Base-by-base conservation (phyloP, 1,284 basidiomycete genomes). In the Cryptococcus sp. region DNA sequence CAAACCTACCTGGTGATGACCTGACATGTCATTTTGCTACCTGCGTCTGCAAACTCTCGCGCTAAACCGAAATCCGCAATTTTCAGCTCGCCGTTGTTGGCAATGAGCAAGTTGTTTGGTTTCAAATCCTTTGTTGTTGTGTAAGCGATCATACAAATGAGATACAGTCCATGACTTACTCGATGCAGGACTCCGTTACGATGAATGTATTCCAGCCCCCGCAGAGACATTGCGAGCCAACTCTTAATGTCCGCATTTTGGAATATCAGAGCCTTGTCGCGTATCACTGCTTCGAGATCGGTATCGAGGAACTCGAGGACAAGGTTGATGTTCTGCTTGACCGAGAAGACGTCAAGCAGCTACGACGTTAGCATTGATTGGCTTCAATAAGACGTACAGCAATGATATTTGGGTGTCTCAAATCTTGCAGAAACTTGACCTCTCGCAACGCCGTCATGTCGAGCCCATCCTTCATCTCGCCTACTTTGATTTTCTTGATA, bases 61-160 rank as follows among this genome's bases (percentile, higher is more conserved):
- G 96, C 96, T 8, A 99, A 85, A 85, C 96, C 96, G 76, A 99
- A 99, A 86, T 99, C 96, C 23, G 96, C 96, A 62, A 99, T 86
- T 79, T 99, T 99, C 62, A 99, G 87, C 57, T 92, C 87, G 0
- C 96, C 96, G 50, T 90, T 84, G 0, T 89, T 86, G 0, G 92
- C 86, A 56, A 99, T 91, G 66, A 99, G 86, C 81, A 99, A 84
- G 80, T 99, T 99, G 80, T 98, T 99, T 3, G 96, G 95, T 77
- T 99, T 99, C 67, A 99, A 79, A 83, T 99, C 96, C 93, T 96
- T 34, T 72, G 19, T 46, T 38, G 25, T n/a, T 44, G 7, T 15
- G 19, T 47, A 44, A 46, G 52, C 38, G 11, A 17, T 43, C 5
- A 11, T 54, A 3, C 19, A 25, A 6, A 19, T 38, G 16, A 23